phyloP scores from a whole-genome alignment of 257 asterid species.

The Nicotiana paniculata region DNA sequence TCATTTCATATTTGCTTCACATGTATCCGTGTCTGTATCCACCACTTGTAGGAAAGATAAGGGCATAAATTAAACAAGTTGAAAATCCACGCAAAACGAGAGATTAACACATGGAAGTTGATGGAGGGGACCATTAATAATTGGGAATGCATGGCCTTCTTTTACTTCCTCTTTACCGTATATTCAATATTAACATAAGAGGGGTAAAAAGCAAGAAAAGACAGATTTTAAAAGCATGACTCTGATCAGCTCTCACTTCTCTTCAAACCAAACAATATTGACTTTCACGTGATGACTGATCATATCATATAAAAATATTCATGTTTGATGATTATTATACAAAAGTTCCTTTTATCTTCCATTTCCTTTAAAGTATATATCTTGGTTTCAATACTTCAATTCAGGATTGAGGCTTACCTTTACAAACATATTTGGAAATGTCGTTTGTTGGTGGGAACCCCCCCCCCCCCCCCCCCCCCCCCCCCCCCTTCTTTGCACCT shows the following conservation, averaged over 20 bases:
- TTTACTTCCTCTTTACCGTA: neutral
- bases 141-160: constrained; percentile 3
- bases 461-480: too few relatives aligned
- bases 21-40: neutral
- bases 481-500: too few relatives aligned
- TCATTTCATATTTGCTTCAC: neutral
- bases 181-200: neutral
- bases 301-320: neutral
- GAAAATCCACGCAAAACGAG: constrained; percentile 8
- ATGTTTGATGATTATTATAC: neutral
- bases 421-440: too few relatives aligned
- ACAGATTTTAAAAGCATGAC: neutral
- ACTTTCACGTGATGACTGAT: neutral
- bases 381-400: too few relatives aligned
- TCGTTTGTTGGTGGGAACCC: too few relatives aligned
- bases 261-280: neutral
- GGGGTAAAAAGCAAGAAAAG: neutral
- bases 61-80: constrained; percentile 3
- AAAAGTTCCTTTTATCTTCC: too few relatives aligned
- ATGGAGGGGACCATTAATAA: constrained; percentile 22
- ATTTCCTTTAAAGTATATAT: too few relatives aligned
- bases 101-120: constrained; percentile 21
- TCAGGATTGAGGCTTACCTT: too few relatives aligned
- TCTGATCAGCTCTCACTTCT: neutral
- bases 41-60: neutral